A percentile compares a stretch with the other conserved stretches of the same genome.
These are phyloP conservation scores for Limonium bicolor DNA, from an alignment of 148 eudicot species.

Conservation along the genomic window DNA sequence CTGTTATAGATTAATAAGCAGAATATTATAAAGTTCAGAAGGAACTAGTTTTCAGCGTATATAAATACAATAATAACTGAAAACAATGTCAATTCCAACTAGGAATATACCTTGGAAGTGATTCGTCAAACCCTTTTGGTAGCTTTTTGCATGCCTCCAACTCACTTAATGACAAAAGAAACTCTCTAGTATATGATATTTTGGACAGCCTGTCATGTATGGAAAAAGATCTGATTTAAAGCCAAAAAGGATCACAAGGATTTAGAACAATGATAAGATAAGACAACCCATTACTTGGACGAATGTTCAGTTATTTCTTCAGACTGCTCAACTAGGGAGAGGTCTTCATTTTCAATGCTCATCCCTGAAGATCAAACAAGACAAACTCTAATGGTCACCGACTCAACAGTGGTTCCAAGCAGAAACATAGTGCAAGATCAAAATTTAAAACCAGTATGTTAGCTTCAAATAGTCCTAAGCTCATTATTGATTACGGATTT, in stretches of 20 bases:
- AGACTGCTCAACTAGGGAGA: background rate
- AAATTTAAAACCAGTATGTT: no score
- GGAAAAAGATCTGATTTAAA: background rate
- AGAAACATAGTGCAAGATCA: no score
- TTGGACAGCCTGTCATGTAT: constrained; percentile 25
- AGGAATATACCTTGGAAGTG: constrained; percentile 42
- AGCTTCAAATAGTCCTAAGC: no score
- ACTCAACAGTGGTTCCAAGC: no score
- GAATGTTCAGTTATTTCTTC: background rate
- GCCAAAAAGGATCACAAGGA: background rate
- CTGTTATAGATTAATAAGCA: no score
- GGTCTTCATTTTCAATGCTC: background rate
- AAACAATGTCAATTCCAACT: background rate
- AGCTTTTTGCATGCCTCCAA: constrained; percentile 57
- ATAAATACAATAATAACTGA: background rate
- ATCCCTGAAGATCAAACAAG: no score
- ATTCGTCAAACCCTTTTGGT: constrained; percentile 55
- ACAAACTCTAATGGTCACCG: no score
- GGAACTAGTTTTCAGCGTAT: background rate
- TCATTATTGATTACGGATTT: no score
- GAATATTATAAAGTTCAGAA: background rate
- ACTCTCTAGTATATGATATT: constrained; percentile 49
- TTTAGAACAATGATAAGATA: background rate
- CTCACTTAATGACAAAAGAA: constrained; percentile 50
- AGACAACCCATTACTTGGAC: background rate